Evolutionary conservation across 176 grass and related monocot genomes (phyloP), one percentile per base, ranked within the genome.

Genomic region (Paspalum vaginatum): DNA sequence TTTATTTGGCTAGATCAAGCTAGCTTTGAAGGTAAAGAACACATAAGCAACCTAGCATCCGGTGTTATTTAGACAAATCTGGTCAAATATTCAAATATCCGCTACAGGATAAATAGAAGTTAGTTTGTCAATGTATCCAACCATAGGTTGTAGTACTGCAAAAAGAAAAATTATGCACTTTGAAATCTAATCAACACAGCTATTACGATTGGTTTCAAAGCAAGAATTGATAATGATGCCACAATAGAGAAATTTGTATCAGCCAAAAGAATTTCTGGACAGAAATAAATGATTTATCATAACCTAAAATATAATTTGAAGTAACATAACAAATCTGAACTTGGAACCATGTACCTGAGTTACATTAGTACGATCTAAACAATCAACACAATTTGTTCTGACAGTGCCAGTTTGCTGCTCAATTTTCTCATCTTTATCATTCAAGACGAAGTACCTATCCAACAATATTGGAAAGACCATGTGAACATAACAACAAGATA

Each of bases 281-380:
- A 26, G 32, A 26, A 61, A 37, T 37, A 2, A 2, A 37, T 9
- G 61, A 27, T 64, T 39, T 8, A 63, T 45, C 45, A 46, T 64
- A 64, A 64, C 14, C 32, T 8, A 62, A 62, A 38, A 17, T 67
- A 46, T 16, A 6, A 44, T 13, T 59, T 25, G 8, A 64, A 63
- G 16, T 62, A 18, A 10, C 15, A 72, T 73, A 3, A 39, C 0
- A 16, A 24, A 63, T 43, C 11, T 63, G 24, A 56, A n/a, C 5
- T 57, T 26, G 20, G 40, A 40, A 40, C 66, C 11, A 54, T 54
- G 46, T 87, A 97, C 95, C 95, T 97, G 95, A 68, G 95, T 97
- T 52, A 97, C 95, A 85, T 97, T 97, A 27, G 95, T 97, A 53
- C 95, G 95, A 86, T 97, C 91, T 79, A 97, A 88, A 78, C 95